Percentiles rank a stretch among this genome's conserved stretches.
Evolutionary conservation across 108 stramenopile genomes (phyloP).

Genomic region (Cylindrotheca fusiformis): DNA sequence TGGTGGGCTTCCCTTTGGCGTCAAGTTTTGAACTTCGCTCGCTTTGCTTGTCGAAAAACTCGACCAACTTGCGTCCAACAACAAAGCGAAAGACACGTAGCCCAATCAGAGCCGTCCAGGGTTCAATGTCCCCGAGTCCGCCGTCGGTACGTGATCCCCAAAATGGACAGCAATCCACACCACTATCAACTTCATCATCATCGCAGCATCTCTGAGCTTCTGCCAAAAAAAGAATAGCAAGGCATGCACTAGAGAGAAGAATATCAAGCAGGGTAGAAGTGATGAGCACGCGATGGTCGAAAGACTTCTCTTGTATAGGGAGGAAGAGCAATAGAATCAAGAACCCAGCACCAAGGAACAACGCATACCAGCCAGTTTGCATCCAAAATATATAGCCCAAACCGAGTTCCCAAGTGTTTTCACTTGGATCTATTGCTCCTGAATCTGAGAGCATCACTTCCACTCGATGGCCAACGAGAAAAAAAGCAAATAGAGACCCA

Average conservation of each 20-base stretch:
- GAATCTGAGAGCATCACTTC: slow-evolving; percentile 38
- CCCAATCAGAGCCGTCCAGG: slow-evolving; percentile 63
- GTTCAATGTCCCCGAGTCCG: slow-evolving; percentile 78
- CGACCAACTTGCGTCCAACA: slow-evolving; percentile 24
- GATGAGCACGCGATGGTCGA: slow-evolving; percentile 1
- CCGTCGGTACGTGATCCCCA: slow-evolving; percentile 66
- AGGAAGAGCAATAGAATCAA: slow-evolving; percentile 28
- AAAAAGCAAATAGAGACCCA: slow-evolving; percentile 55
- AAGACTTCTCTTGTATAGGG: neutral
- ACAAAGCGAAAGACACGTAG: slow-evolving; percentile 60
- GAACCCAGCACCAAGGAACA: slow-evolving; percentile 30
- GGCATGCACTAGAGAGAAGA: slow-evolving; percentile 40
- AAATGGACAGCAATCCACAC: neutral
- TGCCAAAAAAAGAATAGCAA: slow-evolving; percentile 52
- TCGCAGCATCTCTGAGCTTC: slow-evolving; percentile 70
- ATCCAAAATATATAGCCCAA: slow-evolving; percentile 48
- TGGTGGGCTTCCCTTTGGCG: too few relatives aligned
- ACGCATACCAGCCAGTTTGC: slow-evolving; percentile 40
- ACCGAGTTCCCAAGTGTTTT: slow-evolving; percentile 31
- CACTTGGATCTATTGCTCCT: slow-evolving; percentile 9
- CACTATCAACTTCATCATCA: slow-evolving; percentile 2
- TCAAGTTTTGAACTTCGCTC: too few relatives aligned
- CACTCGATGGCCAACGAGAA: slow-evolving; percentile 46
- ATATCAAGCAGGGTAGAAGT: slow-evolving; percentile 51
- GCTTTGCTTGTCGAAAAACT: neutral